Percentiles rank a stretch among this genome's conserved stretches.
phyloP scores from a whole-genome alignment of 208 protist genomes.

The Borovskyia barvae region DNA sequence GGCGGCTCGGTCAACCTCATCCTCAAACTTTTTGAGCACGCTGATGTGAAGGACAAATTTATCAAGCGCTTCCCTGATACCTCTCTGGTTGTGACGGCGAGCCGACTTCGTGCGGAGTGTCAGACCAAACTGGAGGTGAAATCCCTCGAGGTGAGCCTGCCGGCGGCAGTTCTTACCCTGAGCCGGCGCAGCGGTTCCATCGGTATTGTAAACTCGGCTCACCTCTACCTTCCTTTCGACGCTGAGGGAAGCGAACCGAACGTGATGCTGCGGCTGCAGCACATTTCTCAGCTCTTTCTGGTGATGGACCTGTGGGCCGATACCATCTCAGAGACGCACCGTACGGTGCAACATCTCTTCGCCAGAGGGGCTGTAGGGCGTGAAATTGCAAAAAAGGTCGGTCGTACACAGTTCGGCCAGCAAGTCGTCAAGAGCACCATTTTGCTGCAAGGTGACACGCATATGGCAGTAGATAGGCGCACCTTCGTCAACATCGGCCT shows the following conservation, averaged over 20 bases:
- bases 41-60: conserved; percentile 5
- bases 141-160: conserved; percentile 74
- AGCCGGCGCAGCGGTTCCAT: conserved; percentile 32
- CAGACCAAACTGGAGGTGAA: conserved; percentile 88
- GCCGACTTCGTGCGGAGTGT: conserved; percentile 63
- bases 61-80: conserved; percentile 27
- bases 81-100: conserved; percentile 48
- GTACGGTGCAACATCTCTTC: conserved; percentile 38
- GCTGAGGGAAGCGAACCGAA: conserved; percentile 53
- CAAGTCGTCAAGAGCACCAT: conserved; percentile 6
- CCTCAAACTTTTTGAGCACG: conserved; percentile 28
- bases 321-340: conserved; percentile 26
- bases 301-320: conserved; percentile 65
- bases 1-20: conserved; percentile 56
- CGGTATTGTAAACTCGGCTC: conserved; percentile 29
- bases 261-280: conserved; percentile 60
- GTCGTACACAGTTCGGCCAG: conserved; percentile 1
- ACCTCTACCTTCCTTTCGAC: conserved; percentile 51
- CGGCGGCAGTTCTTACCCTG: conserved; percentile 45
- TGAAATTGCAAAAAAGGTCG: conserved; percentile 23
- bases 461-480: conserved; percentile 3
- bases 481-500: conserved; percentile 38
- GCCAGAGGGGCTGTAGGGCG: conserved; percentile 6
- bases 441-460: conserved; percentile 2
- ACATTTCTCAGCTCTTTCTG: conserved; percentile 70